Evolutionary conservation across 2,329 filamentous ascomycete genomes (phyloP).

Genomic region (Pseudocercospora crystallina): DNA sequence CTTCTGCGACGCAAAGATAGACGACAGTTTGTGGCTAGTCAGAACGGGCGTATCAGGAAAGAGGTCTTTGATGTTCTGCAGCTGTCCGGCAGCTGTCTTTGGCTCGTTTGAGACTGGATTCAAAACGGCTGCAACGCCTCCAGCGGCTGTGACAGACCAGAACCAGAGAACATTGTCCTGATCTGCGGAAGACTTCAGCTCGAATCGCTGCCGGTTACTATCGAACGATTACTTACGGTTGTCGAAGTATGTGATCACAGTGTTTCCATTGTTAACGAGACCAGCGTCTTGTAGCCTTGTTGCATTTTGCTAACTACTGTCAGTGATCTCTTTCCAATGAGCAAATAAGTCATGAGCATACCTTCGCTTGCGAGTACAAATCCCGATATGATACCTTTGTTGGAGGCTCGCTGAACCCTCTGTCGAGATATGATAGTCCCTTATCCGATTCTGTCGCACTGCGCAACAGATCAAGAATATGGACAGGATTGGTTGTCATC

Average conservation of each 20-base stretch:
- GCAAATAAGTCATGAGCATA: not conserved
- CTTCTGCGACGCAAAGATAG: constrained; percentile 13
- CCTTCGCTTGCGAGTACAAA: constrained; percentile 19
- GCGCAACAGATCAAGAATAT: constrained; percentile 18
- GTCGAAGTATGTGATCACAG: constrained; percentile 36
- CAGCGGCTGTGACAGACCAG: constrained; percentile 42
- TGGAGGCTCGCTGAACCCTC: constrained; percentile 11
- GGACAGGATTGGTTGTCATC: constrained; percentile 1
- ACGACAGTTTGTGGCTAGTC: constrained; percentile 17
- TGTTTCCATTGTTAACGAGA: constrained; percentile 17
- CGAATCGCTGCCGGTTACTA: too few species aligned
- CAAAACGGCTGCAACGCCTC: constrained; percentile 24
- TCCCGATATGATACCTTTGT: constrained; percentile 13
- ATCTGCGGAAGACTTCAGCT: constrained; percentile 13
- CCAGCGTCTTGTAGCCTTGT: constrained; percentile 13
- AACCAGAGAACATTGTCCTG: constrained; percentile 43
- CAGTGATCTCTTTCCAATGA: not conserved
- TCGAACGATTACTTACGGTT: constrained; percentile 14
- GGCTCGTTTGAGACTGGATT: constrained; percentile 24
- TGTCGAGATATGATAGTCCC: constrained; percentile 15
- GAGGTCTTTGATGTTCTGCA: constrained; percentile 19
- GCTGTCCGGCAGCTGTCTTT: constrained; percentile 24
- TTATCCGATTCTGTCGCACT: constrained; percentile 9
- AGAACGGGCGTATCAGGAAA: constrained; percentile 14
- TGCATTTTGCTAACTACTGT: constrained; percentile 14